Percentiles rank a stretch among this genome's conserved stretches.
These are phyloP conservation scores for Lathyrus aphaca DNA, from an alignment of 306 rosid genomes.

Conservation along the genomic window DNA sequence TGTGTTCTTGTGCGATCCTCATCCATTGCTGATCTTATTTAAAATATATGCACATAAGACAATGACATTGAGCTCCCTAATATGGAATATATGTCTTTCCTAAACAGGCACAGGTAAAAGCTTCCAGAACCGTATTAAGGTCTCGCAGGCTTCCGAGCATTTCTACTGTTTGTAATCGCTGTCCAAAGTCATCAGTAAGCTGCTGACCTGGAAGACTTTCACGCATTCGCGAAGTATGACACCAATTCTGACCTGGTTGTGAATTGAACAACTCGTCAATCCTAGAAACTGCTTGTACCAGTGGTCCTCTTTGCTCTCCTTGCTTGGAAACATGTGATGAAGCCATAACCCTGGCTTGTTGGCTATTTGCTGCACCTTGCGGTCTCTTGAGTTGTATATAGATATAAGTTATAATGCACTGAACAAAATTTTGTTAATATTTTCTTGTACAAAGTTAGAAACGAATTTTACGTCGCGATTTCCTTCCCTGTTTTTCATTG, in stretches of 20 bases:
- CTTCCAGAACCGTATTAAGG: constrained; percentile 16
- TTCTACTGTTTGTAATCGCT: constrained; percentile 49
- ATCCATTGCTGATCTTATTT: background rate
- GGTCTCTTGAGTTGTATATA: too few species aligned
- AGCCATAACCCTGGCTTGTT: constrained; percentile 41
- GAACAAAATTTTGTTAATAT: too few species aligned
- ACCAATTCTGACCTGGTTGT: constrained; percentile 61
- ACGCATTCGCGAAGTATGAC: constrained; percentile 76
- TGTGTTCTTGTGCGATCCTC: background rate
- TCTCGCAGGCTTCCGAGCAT: constrained; percentile 39
- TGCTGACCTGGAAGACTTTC: constrained; percentile 70
- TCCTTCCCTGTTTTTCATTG: too few species aligned
- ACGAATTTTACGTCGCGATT: too few species aligned
- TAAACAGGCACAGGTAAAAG: constrained; percentile 12
- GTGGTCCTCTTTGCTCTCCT: constrained; percentile 53
- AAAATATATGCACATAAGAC: background rate
- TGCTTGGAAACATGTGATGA: constrained; percentile 42
- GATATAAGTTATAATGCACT: too few species aligned
- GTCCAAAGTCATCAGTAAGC: constrained; percentile 46
- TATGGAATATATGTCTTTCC: constrained; percentile 2
- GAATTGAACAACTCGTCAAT: constrained; percentile 40
- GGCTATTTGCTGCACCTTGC: constrained; percentile 34
- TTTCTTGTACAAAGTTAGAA: too few species aligned
- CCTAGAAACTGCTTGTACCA: constrained; percentile 47
- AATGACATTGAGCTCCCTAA: constrained; percentile 3